phyloP scores from a whole-genome alignment of 116 monocot species.

The Posidonia oceanica region DNA sequence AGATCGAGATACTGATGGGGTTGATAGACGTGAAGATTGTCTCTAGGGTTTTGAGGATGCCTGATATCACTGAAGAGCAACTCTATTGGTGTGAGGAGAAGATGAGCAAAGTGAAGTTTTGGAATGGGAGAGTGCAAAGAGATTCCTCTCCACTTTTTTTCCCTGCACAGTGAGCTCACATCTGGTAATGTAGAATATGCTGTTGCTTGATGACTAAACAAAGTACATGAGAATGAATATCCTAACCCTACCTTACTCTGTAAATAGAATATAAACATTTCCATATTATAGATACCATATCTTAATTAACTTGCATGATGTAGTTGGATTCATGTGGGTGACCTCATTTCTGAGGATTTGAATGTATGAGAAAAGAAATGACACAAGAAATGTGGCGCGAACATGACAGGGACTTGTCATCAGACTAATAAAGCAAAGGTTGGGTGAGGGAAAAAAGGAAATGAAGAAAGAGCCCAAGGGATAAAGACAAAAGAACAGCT shows the following conservation, averaged over 20 bases:
- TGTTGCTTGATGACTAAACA: slow-evolving; percentile 57
- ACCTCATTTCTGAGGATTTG: neutral
- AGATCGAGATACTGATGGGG: slow-evolving; percentile 71
- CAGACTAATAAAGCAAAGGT: neutral
- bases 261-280: slow-evolving; percentile 4
- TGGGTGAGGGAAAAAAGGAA: neutral
- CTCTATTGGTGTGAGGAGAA: slow-evolving; percentile 92
- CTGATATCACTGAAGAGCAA: slow-evolving; percentile 57
- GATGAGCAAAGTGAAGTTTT: slow-evolving; percentile 71
- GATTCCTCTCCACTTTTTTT: slow-evolving; percentile 79
- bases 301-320: too few relatives aligned
- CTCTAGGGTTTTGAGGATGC: slow-evolving; percentile 70
- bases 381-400: neutral
- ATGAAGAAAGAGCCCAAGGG: neutral
- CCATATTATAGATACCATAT: neutral
- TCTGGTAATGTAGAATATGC: neutral
- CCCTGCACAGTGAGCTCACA: slow-evolving; percentile 37
- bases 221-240: slow-evolving; percentile 23
- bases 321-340: too few relatives aligned
- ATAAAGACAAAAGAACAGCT: slow-evolving; percentile 2
- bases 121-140: slow-evolving; percentile 57
- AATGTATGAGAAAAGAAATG: neutral
- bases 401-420: neutral
- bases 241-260: neutral
- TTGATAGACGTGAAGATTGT: slow-evolving; percentile 82